Evolutionary conservation across 1,139 yeast species (phyloP).

Genomic region (Nakaseomyces kungkrabaensis): DNA sequence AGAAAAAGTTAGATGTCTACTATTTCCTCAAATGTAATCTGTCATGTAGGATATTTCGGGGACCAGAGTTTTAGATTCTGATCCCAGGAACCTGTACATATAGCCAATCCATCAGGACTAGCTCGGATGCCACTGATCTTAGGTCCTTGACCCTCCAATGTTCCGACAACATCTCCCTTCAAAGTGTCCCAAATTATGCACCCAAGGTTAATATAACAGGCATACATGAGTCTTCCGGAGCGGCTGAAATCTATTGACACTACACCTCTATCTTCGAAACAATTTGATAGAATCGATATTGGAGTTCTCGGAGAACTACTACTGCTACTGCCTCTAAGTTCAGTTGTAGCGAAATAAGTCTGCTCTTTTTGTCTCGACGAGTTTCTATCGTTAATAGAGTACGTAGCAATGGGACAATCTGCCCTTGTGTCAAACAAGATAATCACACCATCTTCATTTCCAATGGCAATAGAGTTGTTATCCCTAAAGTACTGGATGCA

Average conservation of each 20-base stretch:
- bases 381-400: slow-evolving; percentile 31
- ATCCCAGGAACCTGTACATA: slow-evolving; percentile 68
- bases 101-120: slow-evolving; percentile 66
- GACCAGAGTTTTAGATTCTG: slow-evolving; percentile 59
- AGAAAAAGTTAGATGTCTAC: too few species aligned
- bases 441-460: slow-evolving; percentile 73
- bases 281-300: slow-evolving; percentile 19
- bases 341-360: slow-evolving; percentile 5
- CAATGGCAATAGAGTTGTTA: slow-evolving; percentile 57
- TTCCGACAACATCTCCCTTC: slow-evolving; percentile 55
- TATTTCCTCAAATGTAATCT: neutral
- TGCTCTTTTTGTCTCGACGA: slow-evolving; percentile 9
- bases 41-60: slow-evolving; percentile 21
- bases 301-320: slow-evolving; percentile 11
- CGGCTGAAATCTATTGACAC: slow-evolving; percentile 62
- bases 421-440: slow-evolving; percentile 67
- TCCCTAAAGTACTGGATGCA: slow-evolving; percentile 60
- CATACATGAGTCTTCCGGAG: slow-evolving; percentile 67
- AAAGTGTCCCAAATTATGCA: slow-evolving; percentile 75
- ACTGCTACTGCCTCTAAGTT: neutral
- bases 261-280: slow-evolving; percentile 52
- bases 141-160: slow-evolving; percentile 48
- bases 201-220: slow-evolving; percentile 68
- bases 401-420: slow-evolving; percentile 57
- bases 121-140: slow-evolving; percentile 55